Conservation (phyloP, 2,329 filamentous ascomycete species). For the Fusarium chuoi region DNA sequence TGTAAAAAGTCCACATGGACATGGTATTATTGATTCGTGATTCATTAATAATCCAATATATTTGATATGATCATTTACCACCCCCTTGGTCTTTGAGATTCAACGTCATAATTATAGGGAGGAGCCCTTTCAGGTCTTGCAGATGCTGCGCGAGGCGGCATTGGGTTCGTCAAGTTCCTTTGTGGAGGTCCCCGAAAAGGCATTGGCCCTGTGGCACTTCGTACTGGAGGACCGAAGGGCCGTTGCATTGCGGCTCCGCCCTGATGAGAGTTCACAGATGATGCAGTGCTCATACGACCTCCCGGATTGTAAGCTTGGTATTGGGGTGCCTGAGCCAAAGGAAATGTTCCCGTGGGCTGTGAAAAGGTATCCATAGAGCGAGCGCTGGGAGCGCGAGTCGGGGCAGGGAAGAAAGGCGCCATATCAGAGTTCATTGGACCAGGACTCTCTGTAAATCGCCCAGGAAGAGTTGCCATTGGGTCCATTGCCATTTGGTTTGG, state of each 20-base stretch:
- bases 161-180: slow-evolving; percentile 59
- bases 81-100: slow-evolving; percentile 48
- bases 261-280: slow-evolving; percentile 43
- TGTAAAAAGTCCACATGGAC: not conserved
- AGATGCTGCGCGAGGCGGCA: slow-evolving; percentile 45
- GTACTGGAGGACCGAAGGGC: slow-evolving; percentile 42
- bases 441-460: slow-evolving; percentile 47
- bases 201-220: slow-evolving; percentile 55
- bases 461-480: slow-evolving; percentile 22
- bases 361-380: slow-evolving; percentile 48
- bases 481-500: slow-evolving; percentile 24
- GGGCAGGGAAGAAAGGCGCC: slow-evolving; percentile 49
- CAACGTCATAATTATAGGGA: slow-evolving; percentile 50
- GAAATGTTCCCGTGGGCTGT: slow-evolving; percentile 25
- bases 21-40: slow-evolving; percentile 16
- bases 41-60: slow-evolving; percentile 24
- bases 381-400: slow-evolving; percentile 46
- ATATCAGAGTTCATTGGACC: slow-evolving; percentile 41
- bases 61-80: slow-evolving; percentile 33
- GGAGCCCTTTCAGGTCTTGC: slow-evolving; percentile 39
- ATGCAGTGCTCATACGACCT: slow-evolving; percentile 48
- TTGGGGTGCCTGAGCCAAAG: not conserved
- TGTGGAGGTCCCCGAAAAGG: slow-evolving; percentile 51
- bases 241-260: slow-evolving; percentile 35
- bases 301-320: slow-evolving; percentile 48